These are phyloP conservation scores for Peterozyma xylosa DNA, from an alignment of 805 yeast species.

Conservation along the genomic window DNA sequence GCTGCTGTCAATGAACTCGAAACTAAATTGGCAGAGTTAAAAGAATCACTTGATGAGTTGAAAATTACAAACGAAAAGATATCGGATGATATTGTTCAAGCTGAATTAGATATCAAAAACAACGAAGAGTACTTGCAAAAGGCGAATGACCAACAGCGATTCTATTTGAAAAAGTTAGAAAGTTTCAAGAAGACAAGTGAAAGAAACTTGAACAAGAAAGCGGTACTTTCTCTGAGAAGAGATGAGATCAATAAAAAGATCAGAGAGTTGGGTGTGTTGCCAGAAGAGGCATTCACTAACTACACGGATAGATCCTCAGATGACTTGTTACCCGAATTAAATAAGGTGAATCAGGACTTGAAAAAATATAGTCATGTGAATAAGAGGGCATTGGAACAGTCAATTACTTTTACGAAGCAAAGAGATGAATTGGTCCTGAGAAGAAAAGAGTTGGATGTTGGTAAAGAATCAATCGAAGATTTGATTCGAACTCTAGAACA, in stretches of 20 bases:
- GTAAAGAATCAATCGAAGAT: constrained; percentile 65
- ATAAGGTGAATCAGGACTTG: constrained; percentile 47
- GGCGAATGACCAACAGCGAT: constrained; percentile 50
- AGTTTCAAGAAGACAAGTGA: constrained; percentile 58
- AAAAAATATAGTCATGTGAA: constrained; percentile 71
- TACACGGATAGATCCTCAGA: constrained; percentile 38
- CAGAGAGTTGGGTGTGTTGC: constrained; percentile 79
- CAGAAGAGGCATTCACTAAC: constrained; percentile 69
- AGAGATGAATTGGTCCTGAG: constrained; percentile 59
- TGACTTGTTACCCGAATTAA: constrained; percentile 44
- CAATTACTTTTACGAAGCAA: constrained; percentile 62
- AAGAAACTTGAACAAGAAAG: constrained; percentile 52
- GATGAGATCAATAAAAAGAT: constrained; percentile 69
- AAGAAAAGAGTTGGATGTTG: constrained; percentile 58
- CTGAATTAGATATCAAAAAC: constrained; percentile 22
- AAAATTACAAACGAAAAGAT: constrained; percentile 21
- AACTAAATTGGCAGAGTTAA: constrained; percentile 13
- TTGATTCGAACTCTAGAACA: constrained; percentile 63
- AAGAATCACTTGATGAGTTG: constrained; percentile 17
- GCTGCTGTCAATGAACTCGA: constrained; percentile 4
- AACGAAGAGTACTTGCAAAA: constrained; percentile 34
- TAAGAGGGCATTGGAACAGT: constrained; percentile 85
- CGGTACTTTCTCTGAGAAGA: constrained; percentile 50
- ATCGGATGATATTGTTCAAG: constrained; percentile 19
- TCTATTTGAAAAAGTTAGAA: constrained; percentile 48